Percentiles rank a stretch among this genome's conserved stretches.
Evolutionary conservation across 108 stramenopile species (phyloP).

Genomic region (Conticribra guillardii): DNA sequence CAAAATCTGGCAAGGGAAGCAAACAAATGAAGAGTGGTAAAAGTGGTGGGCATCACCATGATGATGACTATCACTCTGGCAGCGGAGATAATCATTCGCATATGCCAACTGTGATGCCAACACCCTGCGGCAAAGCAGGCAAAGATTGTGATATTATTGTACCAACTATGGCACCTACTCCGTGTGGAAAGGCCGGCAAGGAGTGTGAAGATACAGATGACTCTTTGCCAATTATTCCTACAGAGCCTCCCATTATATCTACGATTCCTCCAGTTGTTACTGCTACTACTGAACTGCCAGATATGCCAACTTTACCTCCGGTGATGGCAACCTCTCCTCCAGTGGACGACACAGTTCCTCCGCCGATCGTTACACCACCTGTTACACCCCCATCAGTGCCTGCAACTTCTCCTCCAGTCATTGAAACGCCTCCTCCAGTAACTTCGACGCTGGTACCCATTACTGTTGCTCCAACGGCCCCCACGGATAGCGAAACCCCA

Average conservation of each 20-base stretch:
- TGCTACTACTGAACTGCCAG: slow-evolving; percentile 1
- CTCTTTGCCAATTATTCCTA: neutral
- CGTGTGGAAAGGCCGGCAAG: slow-evolving; percentile 13
- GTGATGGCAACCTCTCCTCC: neutral
- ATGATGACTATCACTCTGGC: neutral
- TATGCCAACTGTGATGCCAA: slow-evolving; percentile 15
- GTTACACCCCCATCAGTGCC: slow-evolving; percentile 1
- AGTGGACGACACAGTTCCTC: slow-evolving; percentile 4
- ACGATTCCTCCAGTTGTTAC: slow-evolving; percentile 10
- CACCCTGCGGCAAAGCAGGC: slow-evolving; percentile 24
- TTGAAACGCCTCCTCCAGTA: slow-evolving; percentile 1
- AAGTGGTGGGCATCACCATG: neutral
- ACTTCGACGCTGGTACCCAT: slow-evolving; percentile 8
- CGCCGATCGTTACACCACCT: slow-evolving; percentile 1
- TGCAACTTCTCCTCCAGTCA: neutral
- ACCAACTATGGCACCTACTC: slow-evolving; percentile 6
- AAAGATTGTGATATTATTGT: slow-evolving; percentile 9
- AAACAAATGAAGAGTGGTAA: slow-evolving; percentile 14
- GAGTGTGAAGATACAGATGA: slow-evolving; percentile 7
- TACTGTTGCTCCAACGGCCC: slow-evolving; percentile 9
- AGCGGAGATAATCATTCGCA: neutral
- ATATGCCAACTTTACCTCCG: neutral
- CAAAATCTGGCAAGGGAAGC: slow-evolving; percentile 17
- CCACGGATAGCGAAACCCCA: slow-evolving; percentile 2
- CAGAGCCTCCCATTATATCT: slow-evolving; percentile 12